phyloP scores from a whole-genome alignment of 2,329 filamentous ascomycete species.

The Paracoccidioides lutzii region DNA sequence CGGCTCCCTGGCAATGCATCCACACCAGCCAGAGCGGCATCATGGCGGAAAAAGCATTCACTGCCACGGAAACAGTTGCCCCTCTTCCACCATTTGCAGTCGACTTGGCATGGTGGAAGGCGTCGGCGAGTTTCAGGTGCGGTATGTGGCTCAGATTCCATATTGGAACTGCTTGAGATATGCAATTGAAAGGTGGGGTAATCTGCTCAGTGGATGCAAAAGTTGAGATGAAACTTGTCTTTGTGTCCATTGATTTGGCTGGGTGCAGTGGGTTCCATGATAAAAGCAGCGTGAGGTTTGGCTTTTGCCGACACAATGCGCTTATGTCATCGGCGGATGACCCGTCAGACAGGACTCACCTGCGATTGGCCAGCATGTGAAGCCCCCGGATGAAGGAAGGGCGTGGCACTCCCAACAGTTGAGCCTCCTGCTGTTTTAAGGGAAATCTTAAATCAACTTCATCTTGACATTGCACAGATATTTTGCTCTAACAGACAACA shows the following conservation, averaged over 20 bases:
- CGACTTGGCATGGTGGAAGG: constrained; percentile 10
- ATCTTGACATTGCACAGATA: too few relatives aligned
- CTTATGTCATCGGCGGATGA: background rate
- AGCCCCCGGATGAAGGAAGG: background rate
- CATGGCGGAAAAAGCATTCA: constrained; percentile 16
- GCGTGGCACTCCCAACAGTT: background rate
- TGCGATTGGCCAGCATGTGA: background rate
- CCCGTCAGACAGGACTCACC: background rate
- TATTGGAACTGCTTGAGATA: background rate
- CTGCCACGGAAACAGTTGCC: constrained; percentile 15
- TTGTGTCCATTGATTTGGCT: too few relatives aligned
- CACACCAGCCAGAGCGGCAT: constrained; percentile 11
- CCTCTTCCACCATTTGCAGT: constrained; percentile 18
- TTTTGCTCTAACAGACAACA: too few relatives aligned
- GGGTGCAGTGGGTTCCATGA: too few relatives aligned
- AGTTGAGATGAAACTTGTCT: background rate
- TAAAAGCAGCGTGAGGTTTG: background rate
- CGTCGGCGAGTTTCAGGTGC: background rate
- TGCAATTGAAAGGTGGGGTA: background rate
- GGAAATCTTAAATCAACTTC: background rate
- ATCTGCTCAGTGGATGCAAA: background rate
- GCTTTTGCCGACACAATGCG: background rate
- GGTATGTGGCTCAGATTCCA: background rate
- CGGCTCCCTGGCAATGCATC: constrained; percentile 1
- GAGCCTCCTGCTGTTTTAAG: background rate